Base-by-base conservation (phyloP, 306 rosid genomes). In the Cicer yamashitae region DNA sequence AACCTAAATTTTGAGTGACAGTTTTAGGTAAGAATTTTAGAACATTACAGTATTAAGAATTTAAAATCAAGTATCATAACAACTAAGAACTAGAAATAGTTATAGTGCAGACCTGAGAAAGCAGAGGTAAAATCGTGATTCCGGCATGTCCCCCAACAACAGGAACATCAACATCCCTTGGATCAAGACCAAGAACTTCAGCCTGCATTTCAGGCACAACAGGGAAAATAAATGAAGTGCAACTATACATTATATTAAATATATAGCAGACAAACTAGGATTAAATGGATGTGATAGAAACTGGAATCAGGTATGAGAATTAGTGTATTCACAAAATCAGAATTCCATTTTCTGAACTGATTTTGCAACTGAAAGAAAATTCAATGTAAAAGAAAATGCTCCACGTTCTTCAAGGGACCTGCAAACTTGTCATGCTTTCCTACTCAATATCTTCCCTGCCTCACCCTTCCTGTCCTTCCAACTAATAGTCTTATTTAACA, bases 61-160 rank as follows among this genome's bases (percentile, higher is more conserved):
- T 57, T 14, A 66, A 54, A 80, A 73, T 45, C 14, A 45, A 12
- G 63, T 12, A 58, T 46, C 10, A 37, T 48, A 48, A 78, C 68
- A 65, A 56, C 5, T 54, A 53, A 34, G 30, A 84, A 43, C 4
- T 14, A 67, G 39, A 38, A 77, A 37, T 61, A 70, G 48, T 17
- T 54, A 9, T 48, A 34, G 60, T 46, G 62, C 34, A 68, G 47
- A 94, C 98, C 99, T 92, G 99, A 13, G 99, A 94, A 76, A 94
- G 91, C 73, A 94, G 99, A 40, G 99, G 99, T 69, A 94, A 84
- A 81, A 92, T 94, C 22, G 99, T 94, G 62, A 94, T 87, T 70
- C 97, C 99, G 0, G 97, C 88, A 66, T 94, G 99, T 75, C 97
- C 99, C 13, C 99, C 97, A 60, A 92, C 90, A 62, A 94, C 99